A percentile compares a stretch with the other conserved stretches of the same genome.
Conservation (phyloP, 257 asterid genomes). For the Solanum neorickii region DNA sequence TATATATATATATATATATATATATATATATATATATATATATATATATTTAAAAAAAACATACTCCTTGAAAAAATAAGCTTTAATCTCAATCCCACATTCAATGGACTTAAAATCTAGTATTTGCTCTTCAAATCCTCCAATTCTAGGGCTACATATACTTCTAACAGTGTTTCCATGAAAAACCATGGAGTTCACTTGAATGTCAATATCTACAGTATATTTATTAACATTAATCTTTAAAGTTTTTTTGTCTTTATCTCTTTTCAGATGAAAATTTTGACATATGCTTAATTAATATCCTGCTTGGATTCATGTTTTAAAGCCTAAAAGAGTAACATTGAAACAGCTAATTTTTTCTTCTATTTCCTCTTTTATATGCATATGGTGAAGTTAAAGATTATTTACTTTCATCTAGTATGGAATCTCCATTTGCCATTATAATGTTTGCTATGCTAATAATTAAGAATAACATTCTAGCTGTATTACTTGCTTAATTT, state of each 20-base stretch:
- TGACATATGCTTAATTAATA: not conserved
- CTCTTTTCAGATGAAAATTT: not conserved
- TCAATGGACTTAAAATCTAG: not conserved
- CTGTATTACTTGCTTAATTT: not conserved
- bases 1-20: not conserved
- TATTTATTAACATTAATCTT: not conserved
- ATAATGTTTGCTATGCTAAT: not conserved
- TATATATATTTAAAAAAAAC: not conserved
- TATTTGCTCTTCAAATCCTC: not conserved
- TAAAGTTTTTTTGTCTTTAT: not conserved
- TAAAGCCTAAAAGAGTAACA: not conserved
- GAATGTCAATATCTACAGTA: not conserved
- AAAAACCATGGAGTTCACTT: not conserved
- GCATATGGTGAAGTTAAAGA: not conserved
- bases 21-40: not conserved
- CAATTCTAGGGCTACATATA: not conserved
- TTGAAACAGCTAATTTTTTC: not conserved
- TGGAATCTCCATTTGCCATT: not conserved
- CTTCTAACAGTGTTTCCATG: not conserved
- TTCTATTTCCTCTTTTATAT: not conserved
- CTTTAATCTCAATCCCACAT: not conserved
- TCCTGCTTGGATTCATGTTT: not conserved
- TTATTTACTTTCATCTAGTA: not conserved
- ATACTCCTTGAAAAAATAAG: not conserved
- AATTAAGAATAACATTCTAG: not conserved